These are phyloP conservation scores for Acanthamoeba lugdunensis DNA, from an alignment of 208 protist species.

Conservation along the genomic window DNA sequence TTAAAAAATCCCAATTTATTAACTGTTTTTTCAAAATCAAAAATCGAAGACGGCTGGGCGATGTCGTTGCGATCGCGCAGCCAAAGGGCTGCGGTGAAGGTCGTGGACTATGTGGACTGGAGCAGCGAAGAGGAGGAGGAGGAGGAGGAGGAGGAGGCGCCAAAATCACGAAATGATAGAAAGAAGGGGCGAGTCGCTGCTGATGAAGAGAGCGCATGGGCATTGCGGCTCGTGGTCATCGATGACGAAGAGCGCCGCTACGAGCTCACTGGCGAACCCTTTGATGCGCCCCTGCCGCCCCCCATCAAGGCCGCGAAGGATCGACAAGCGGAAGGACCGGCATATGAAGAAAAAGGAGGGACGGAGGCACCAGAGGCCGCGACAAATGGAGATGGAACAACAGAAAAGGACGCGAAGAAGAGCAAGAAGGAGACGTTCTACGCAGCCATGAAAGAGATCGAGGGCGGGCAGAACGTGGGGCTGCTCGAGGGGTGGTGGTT, in stretches of 20 bases:
- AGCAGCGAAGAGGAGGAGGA: constrained; percentile 19
- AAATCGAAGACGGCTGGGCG: neutral
- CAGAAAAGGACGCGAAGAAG: neutral
- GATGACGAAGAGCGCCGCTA: constrained; percentile 60
- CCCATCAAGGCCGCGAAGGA: constrained; percentile 7
- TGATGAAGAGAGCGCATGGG: constrained; percentile 15
- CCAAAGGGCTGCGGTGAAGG: constrained; percentile 15
- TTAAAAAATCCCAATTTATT: too few species aligned
- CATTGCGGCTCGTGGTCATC: neutral
- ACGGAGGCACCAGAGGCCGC: neutral
- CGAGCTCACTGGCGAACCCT: constrained; percentile 15
- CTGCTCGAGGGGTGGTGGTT: constrained; percentile 60
- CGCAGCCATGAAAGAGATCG: constrained; percentile 45
- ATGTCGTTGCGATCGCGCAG: constrained; percentile 51
- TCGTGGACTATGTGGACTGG: constrained; percentile 12
- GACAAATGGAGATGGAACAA: neutral
- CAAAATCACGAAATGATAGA: neutral
- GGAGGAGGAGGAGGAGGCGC: neutral
- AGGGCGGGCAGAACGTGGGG: constrained; percentile 50
- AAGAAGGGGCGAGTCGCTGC: neutral
- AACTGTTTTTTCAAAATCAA: too few species aligned
- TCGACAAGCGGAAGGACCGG: neutral
- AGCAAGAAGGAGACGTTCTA: neutral
- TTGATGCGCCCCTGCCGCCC: constrained; percentile 27
- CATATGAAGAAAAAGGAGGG: neutral